A percentile compares a stretch with the other conserved stretches of the same genome.
phyloP scores from a whole-genome alignment of 2,329 filamentous ascomycete genomes.

The Fusarium protoensiforme region DNA sequence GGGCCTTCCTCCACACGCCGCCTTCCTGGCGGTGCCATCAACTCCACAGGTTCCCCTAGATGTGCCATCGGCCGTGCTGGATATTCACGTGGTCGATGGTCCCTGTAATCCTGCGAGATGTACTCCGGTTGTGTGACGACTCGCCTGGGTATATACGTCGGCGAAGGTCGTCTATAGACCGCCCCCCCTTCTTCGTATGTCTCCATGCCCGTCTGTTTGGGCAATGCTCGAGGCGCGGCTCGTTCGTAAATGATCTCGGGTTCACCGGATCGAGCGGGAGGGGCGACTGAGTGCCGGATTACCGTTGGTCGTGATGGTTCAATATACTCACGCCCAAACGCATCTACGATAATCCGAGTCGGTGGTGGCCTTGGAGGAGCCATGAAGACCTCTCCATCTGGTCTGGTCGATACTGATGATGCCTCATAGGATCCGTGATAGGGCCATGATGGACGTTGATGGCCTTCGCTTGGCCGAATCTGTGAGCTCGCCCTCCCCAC shows the following conservation, averaged over 20 bases:
- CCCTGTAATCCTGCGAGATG: constrained; percentile 61
- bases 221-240: constrained; percentile 61
- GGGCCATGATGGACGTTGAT: constrained; percentile 54
- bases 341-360: constrained; percentile 81
- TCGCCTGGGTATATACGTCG: constrained; percentile 63
- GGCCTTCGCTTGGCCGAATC: constrained; percentile 53
- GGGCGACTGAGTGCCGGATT: constrained; percentile 64
- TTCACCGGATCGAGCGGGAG: constrained; percentile 58
- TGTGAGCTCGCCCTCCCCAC: constrained; percentile 48
- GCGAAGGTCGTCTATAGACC: constrained; percentile 63
- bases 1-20: constrained; percentile 58
- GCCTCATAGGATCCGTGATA: constrained; percentile 57
- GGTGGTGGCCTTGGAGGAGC: constrained; percentile 63
- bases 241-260: constrained; percentile 75
- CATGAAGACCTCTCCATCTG: constrained; percentile 63
- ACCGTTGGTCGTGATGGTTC: constrained; percentile 61
- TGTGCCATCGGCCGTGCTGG: constrained; percentile 60
- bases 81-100: constrained; percentile 69
- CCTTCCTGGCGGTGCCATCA: constrained; percentile 56
- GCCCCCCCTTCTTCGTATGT: constrained; percentile 62
- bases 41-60: constrained; percentile 59
- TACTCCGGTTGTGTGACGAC: constrained; percentile 73
- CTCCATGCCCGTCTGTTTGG: constrained; percentile 60
- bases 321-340: constrained; percentile 82
- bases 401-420: constrained; percentile 60